Evolutionary conservation across 805 yeast species (phyloP).

Genomic region (Dipodascus geniculatus): DNA sequence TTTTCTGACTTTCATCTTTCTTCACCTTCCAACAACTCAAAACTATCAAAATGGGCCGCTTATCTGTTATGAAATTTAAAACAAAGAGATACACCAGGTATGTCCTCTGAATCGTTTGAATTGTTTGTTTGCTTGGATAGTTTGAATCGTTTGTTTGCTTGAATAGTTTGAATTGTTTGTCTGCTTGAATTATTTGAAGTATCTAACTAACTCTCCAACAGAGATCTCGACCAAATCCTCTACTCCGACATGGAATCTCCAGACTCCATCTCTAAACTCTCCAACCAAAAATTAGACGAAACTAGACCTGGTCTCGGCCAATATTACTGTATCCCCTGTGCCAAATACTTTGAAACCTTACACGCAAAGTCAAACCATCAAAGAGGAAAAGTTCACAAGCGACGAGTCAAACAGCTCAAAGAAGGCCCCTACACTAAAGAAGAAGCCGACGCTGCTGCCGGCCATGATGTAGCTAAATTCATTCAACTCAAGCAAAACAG

Average conservation of each 20-base stretch:
- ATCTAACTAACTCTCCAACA: slow-evolving; percentile 22
- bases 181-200: too few species aligned
- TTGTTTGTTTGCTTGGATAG: slow-evolving; percentile 18
- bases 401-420: slow-evolving; percentile 67
- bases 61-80: slow-evolving; percentile 70
- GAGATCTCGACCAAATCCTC: slow-evolving; percentile 64
- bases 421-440: slow-evolving; percentile 75
- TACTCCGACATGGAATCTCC: slow-evolving; percentile 58
- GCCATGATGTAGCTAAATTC: slow-evolving; percentile 59
- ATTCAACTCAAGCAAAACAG: slow-evolving; percentile 51
- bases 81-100: slow-evolving; percentile 37
- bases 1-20: not conserved
- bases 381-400: slow-evolving; percentile 69
- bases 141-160: too few species aligned
- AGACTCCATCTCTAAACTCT: slow-evolving; percentile 48
- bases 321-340: slow-evolving; percentile 88
- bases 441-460: slow-evolving; percentile 88
- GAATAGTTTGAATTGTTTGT: too few species aligned
- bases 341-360: slow-evolving; percentile 77
- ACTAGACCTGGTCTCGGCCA: slow-evolving; percentile 91
- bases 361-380: slow-evolving; percentile 60
- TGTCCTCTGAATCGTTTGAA: not conserved
- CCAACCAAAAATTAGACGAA: slow-evolving; percentile 77
- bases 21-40: not conserved
- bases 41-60: slow-evolving; percentile 58